phyloP scores from a whole-genome alignment of 768 basidiomycete species.

The Vishniacozyma victoriae region DNA sequence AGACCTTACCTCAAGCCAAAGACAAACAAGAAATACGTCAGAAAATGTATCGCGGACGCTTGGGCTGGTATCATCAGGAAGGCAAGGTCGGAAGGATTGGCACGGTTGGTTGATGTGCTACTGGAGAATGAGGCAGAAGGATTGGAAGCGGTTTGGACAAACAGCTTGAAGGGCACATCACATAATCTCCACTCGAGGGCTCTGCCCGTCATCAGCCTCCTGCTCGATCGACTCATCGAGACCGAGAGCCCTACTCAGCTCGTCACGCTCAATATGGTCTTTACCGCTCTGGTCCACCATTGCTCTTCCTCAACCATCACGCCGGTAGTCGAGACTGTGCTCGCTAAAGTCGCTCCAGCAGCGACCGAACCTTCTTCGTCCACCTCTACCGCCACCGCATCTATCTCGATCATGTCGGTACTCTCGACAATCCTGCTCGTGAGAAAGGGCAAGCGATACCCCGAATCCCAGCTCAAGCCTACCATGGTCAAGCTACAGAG shows the following conservation, averaged over 20 bases:
- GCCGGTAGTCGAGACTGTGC: constrained; percentile 55
- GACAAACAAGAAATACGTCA: constrained; percentile 36
- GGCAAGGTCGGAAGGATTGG: constrained; percentile 59
- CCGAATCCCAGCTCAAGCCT: constrained; percentile 22
- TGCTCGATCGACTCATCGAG: constrained; percentile 58
- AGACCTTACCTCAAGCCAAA: constrained; percentile 30
- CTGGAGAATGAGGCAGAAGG: constrained; percentile 53
- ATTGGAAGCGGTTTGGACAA: constrained; percentile 66
- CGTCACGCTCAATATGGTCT: constrained; percentile 50
- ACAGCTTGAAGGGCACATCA: constrained; percentile 52
- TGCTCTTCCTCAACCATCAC: constrained; percentile 53
- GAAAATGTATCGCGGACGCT: constrained; percentile 63
- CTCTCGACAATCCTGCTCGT: constrained; percentile 34
- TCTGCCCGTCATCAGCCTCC: constrained; percentile 56
- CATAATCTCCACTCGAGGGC: constrained; percentile 64
- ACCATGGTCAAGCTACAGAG: constrained; percentile 25
- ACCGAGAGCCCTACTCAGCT: constrained; percentile 24
- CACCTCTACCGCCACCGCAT: constrained; percentile 9
- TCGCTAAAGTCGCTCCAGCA: constrained; percentile 5
- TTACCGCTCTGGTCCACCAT: constrained; percentile 79
- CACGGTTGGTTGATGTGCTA: constrained; percentile 57
- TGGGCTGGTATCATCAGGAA: constrained; percentile 75
- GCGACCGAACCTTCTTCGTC: neutral
- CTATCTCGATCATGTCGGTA: constrained; percentile 29
- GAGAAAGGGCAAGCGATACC: constrained; percentile 42